Evolutionary conservation across 148 eudicot species (phyloP).

Genomic region (Arctostaphylos glauca): DNA sequence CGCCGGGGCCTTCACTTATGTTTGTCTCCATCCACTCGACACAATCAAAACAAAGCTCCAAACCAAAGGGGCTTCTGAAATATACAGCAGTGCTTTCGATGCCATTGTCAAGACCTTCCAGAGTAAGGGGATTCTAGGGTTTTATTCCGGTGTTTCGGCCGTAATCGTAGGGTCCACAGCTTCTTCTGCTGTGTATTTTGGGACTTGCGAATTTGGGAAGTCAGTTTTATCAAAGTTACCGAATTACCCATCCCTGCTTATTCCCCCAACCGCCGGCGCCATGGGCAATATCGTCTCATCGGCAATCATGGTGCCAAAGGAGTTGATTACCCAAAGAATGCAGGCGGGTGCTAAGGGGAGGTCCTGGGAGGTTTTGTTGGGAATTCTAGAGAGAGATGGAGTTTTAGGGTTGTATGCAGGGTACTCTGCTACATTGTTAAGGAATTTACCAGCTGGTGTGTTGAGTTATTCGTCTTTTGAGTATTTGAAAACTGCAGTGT

Average conservation of each 20-base stretch:
- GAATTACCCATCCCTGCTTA: slow-evolving; percentile 48
- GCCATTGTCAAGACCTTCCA: slow-evolving; percentile 70
- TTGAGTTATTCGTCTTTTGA: slow-evolving; percentile 91
- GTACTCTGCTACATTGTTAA: slow-evolving; percentile 80
- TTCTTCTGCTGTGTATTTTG: slow-evolving; percentile 85
- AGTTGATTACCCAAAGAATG: slow-evolving; percentile 78
- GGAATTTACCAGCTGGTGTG: slow-evolving; percentile 93
- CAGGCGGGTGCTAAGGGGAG: slow-evolving; percentile 91
- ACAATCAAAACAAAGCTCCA: slow-evolving; percentile 90
- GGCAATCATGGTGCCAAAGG: slow-evolving; percentile 93
- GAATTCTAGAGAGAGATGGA: slow-evolving; percentile 76
- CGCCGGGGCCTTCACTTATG: slow-evolving; percentile 89
- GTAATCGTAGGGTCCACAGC: slow-evolving; percentile 77
- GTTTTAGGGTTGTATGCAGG: slow-evolving; percentile 83
- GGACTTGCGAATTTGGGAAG: slow-evolving; percentile 91
- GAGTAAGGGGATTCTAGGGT: slow-evolving; percentile 66
- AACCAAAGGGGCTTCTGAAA: slow-evolving; percentile 70
- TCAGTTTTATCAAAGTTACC: slow-evolving; percentile 62
- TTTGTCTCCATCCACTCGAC: slow-evolving; percentile 77
- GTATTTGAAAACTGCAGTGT: slow-evolving; percentile 79
- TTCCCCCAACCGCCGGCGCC: slow-evolving; percentile 87
- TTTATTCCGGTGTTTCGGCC: slow-evolving; percentile 84
- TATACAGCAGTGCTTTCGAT: slow-evolving; percentile 70
- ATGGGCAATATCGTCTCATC: slow-evolving; percentile 91
- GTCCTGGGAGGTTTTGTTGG: slow-evolving; percentile 75